Evolutionary conservation across 2,329 filamentous ascomycete genomes (phyloP).

Genomic region (Colletotrichum liaoningense): DNA sequence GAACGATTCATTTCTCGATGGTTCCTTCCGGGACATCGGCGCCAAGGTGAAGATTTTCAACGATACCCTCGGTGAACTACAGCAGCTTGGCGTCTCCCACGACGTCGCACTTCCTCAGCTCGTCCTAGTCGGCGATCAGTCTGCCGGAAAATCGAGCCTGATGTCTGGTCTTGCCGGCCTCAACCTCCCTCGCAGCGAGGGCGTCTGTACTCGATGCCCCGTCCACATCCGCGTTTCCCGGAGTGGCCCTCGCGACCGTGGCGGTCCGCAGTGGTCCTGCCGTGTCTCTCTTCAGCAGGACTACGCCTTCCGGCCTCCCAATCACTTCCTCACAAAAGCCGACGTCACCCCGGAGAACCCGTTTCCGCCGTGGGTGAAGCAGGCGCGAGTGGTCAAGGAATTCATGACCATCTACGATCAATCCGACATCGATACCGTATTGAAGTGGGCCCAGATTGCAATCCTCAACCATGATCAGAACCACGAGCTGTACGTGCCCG

Average conservation of each 20-base stretch:
- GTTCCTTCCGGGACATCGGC: conserved; percentile 65
- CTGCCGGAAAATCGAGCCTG: conserved; percentile 80
- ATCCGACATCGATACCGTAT: conserved; percentile 71
- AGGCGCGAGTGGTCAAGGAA: conserved; percentile 58
- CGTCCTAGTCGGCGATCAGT: conserved; percentile 87
- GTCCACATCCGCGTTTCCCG: conserved; percentile 80
- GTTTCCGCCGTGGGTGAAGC: conserved; percentile 75
- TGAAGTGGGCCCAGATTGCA: conserved; percentile 82
- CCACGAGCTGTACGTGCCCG: conserved; percentile 65
- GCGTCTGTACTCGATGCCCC: conserved; percentile 84
- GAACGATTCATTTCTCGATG: conserved; percentile 52
- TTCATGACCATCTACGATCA: conserved; percentile 76
- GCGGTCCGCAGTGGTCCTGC: conserved; percentile 70
- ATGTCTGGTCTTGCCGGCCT: conserved; percentile 77
- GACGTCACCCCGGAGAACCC: conserved; percentile 62
- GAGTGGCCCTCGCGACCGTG: conserved; percentile 44
- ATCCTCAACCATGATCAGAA: conserved; percentile 75
- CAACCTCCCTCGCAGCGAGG: conserved; percentile 75
- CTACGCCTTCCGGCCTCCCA: conserved; percentile 65
- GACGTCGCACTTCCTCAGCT: conserved; percentile 80
- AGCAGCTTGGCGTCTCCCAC: conserved; percentile 78
- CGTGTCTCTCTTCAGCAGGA: conserved; percentile 73
- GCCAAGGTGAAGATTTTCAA: conserved; percentile 74
- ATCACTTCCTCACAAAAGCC: conserved; percentile 53
- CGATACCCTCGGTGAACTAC: conserved; percentile 74